These are phyloP conservation scores for Cutaneotrichosporon sp. DNA, from an alignment of 1,284 basidiomycete genomes.

Conservation along the genomic window DNA sequence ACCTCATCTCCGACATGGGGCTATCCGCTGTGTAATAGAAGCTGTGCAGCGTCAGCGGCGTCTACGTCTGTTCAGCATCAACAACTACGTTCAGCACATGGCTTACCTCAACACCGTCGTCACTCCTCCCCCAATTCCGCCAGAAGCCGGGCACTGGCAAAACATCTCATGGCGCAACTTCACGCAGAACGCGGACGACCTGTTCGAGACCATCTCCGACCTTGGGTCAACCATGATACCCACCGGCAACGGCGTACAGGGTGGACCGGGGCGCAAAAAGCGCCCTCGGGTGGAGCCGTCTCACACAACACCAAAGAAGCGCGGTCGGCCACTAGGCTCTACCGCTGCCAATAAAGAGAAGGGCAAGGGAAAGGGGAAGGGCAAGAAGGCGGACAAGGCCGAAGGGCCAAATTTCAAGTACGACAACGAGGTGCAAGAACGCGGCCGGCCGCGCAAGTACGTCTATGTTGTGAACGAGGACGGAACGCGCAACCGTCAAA, in stretches of 20 bases:
- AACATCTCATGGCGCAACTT: constrained; percentile 18
- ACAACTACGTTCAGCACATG: constrained; percentile 27
- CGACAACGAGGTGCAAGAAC: constrained; percentile 26
- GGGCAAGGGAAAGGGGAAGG: not conserved
- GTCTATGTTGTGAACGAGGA: constrained; percentile 36
- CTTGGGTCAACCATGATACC: constrained; percentile 3
- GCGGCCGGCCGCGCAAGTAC: constrained; percentile 43
- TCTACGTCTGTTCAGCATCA: constrained; percentile 25
- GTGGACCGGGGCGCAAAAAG: not conserved
- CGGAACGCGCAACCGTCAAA: constrained; percentile 28
- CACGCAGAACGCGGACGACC: constrained; percentile 4
- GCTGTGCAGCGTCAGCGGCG: constrained; percentile 32
- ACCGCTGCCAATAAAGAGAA: too few species aligned
- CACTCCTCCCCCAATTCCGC: constrained; percentile 11
- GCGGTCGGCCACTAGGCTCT: too few species aligned
- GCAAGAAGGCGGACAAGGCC: not conserved
- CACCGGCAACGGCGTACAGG: not conserved
- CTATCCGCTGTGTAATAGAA: constrained; percentile 33
- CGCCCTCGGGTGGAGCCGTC: too few species aligned
- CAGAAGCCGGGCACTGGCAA: constrained; percentile 25
- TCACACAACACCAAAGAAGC: too few species aligned
- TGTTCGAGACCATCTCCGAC: constrained; percentile 2
- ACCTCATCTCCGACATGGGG: constrained; percentile 26
- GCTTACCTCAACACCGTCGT: constrained; percentile 17
- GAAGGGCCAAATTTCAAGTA: constrained; percentile 14